phyloP scores from a whole-genome alignment of 192 early-diverging fungal species.

The Podila epicladia region DNA sequence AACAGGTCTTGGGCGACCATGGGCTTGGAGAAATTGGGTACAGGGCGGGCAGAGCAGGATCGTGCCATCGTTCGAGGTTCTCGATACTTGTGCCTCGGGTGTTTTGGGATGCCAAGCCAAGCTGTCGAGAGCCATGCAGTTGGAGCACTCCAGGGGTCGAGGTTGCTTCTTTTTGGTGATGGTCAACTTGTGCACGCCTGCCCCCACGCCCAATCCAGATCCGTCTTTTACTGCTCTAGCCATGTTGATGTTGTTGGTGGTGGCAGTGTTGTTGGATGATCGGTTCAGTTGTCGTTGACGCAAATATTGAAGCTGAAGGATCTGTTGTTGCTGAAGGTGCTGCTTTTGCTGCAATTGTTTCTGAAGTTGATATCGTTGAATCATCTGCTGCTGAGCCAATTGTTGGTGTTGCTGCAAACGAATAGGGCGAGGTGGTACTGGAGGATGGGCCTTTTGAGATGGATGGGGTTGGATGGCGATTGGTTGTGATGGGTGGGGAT shows the following conservation, averaged over 20 bases:
- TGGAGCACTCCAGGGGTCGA: constrained; percentile 1
- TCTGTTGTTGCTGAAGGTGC: constrained; percentile 6
- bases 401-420: too few species aligned
- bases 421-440: too few species aligned
- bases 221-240: neutral
- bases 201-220: too few species aligned
- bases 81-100: neutral
- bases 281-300: neutral
- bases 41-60: neutral
- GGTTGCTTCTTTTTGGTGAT: neutral
- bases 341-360: constrained; percentile 37
- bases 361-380: constrained; percentile 48
- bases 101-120: neutral
- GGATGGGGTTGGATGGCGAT: neutral
- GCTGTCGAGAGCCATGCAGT: neutral
- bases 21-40: constrained; percentile 24
- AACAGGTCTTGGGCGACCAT: constrained; percentile 38
- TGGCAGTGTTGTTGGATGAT: neutral
- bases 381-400: constrained; percentile 23
- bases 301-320: constrained; percentile 23
- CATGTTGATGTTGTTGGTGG: neutral
- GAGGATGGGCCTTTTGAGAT: neutral
- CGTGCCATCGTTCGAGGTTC: neutral
- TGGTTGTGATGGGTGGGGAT: constrained; percentile 12
- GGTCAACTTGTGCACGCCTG: neutral